phyloP scores from a whole-genome alignment of 495 filamentous ascomycete species.

The Penicillium egyptiacum region DNA sequence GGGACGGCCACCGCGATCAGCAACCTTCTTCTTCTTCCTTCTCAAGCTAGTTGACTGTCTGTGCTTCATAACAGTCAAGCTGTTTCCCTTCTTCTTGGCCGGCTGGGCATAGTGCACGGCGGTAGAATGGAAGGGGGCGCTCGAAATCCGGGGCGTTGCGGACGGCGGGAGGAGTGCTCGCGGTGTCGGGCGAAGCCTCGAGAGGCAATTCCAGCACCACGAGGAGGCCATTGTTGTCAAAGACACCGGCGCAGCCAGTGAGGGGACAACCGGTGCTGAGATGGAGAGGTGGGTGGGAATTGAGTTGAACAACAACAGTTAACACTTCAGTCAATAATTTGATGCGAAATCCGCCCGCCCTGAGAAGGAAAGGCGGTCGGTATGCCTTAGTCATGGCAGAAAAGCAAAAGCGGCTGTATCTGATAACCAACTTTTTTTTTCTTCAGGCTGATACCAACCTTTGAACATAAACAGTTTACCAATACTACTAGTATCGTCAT shows the following conservation, averaged over 20 bases:
- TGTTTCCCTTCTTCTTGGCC: conserved; percentile 37
- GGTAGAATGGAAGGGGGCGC: conserved; percentile 49
- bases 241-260: conserved; percentile 41
- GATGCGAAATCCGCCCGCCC: conserved; percentile 29
- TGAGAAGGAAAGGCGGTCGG: conserved; percentile 27
- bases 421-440: conserved; percentile 34
- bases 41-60: conserved; percentile 43
- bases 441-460: conserved; percentile 6
- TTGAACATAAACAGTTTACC: conserved; percentile 5
- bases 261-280: conserved; percentile 33
- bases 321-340: conserved; percentile 33
- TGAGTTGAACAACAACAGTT: conserved; percentile 9
- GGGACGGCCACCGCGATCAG: conserved; percentile 41
- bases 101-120: conserved; percentile 40
- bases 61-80: conserved; percentile 31
- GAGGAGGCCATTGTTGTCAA: conserved; percentile 61
- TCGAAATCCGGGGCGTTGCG: conserved; percentile 34
- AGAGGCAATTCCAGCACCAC: conserved; percentile 68
- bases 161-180: conserved; percentile 39
- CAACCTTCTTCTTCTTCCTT: conserved; percentile 49
- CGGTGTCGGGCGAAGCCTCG: conserved; percentile 50
- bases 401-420: conserved; percentile 23
- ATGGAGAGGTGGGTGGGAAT: conserved; percentile 27
- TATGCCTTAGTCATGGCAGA: conserved; percentile 33
- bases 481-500: conserved; percentile 19